A percentile compares a stretch with the other conserved stretches of the same genome.
phyloP scores from a whole-genome alignment of 371 early-diverging fungal species.

The Hamiltosporidium tvaerminnensis region DNA sequence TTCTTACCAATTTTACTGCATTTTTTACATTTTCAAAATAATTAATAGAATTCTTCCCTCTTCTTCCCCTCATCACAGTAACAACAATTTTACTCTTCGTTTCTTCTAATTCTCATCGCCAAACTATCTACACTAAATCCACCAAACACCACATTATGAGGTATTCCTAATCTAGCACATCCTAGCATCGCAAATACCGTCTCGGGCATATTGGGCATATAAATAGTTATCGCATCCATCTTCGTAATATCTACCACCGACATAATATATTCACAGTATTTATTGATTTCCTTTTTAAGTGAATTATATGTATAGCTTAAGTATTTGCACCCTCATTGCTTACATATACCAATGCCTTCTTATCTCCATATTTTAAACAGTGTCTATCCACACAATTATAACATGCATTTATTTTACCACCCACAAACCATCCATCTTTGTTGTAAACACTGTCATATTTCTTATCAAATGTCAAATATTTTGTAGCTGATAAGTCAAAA shows the following conservation, averaged over 20 bases:
- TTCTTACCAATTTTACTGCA: conserved; percentile 64
- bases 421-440: conserved; percentile 37
- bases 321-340: conserved; percentile 12
- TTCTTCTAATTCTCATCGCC: conserved; percentile 64
- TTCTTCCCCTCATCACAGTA: conserved; percentile 65
- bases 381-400: conserved; percentile 52
- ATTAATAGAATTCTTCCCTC: conserved; percentile 69
- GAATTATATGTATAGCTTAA: neutral
- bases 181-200: conserved; percentile 73
- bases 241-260: no score
- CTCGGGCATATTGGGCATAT: conserved; percentile 88
- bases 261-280: neutral
- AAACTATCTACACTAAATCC: conserved; percentile 73
- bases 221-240: conserved; percentile 50
- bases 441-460: conserved; percentile 16
- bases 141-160: conserved; percentile 75
- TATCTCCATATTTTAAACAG: conserved; percentile 23
- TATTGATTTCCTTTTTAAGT: neutral
- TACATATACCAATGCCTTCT: conserved; percentile 41
- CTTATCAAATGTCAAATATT: conserved; percentile 17
- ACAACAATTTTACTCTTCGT: conserved; percentile 61
- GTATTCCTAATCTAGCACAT: conserved; percentile 71
- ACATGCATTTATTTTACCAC: conserved; percentile 51
- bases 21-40: conserved; percentile 58
- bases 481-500: neutral